Evolutionary conservation across 1,139 yeast genomes (phyloP), one percentile per base, ranked within the genome.

Genomic region (Lipomyces yarrowii): DNA sequence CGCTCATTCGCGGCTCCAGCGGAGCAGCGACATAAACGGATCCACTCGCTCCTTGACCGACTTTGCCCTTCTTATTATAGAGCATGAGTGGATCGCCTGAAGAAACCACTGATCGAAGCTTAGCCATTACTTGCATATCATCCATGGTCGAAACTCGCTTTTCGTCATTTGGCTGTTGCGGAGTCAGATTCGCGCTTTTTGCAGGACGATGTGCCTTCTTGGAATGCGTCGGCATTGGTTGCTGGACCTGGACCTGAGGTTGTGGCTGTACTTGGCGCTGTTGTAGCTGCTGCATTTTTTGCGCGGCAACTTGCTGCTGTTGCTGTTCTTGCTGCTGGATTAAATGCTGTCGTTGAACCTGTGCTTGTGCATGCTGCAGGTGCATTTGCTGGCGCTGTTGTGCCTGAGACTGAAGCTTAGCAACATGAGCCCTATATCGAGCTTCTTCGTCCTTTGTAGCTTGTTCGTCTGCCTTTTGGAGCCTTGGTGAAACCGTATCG

Each of bases 21-120:
- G 60, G 74, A 73, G 87, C 86, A 0, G 98, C 99, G 64, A 94
- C 84, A 75, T 91, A 96, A 30, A 96, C 99, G 1, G 94, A 90
- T 21, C 99, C 99, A 69, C 94, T 87, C 0, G 99, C 99, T 74
- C 99, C 99, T 80, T 96, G 99, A n/a, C 99, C 99, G 2, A 98
- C 97, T 75, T 92, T 92, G 77, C 91, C 96, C 73, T 94, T 84
- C 79, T 91, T 90, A 75, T 89, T 90, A 79, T 91, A 96, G 67
- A 87, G 83, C 46, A 92, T 89, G 6, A 90, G 83, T 18, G 99
- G 99, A 77, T 94, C 97, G 59, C 86, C 84, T 70, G 84, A 85
- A 70, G 89, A 87, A 2, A 96, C 97, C 37, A 93, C 97, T 2
- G 91, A 86, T 71, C 89, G 86, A 73, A 96, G 83, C 75, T 90